Evolutionary conservation across 78 protist species (phyloP).

Genomic region (Dictyostelium discoideum): DNA sequence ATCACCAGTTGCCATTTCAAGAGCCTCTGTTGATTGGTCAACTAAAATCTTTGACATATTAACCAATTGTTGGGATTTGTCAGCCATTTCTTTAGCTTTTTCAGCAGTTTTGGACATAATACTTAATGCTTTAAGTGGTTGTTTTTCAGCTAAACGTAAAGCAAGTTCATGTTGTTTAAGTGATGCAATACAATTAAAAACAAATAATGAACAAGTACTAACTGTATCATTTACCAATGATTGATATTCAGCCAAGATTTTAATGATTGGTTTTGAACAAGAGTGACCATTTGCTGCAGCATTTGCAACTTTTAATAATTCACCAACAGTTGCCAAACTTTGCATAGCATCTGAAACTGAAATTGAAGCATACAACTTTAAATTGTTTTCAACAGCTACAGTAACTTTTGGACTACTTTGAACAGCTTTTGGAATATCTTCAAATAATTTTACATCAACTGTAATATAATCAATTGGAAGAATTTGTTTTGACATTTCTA

Average conservation of each 20-base stretch:
- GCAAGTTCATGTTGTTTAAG: constrained; percentile 11
- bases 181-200: neutral
- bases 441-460: neutral
- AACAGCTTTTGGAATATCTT: constrained; percentile 11
- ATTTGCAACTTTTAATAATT: constrained; percentile 1
- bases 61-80: neutral
- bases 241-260: neutral
- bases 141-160: neutral
- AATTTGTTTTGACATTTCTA: neutral
- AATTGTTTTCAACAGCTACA: neutral
- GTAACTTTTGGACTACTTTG: neutral
- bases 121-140: neutral
- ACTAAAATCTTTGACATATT: neutral
- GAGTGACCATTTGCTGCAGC: neutral
- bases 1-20: neutral
- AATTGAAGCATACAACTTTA: neutral
- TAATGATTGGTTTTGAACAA: constrained; percentile 6
- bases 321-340: neutral
- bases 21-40: neutral
- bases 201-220: neutral
- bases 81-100: neutral
- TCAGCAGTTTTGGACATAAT: neutral
- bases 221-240: constrained; percentile 4
- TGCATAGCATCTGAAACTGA: neutral
- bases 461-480: neutral